Conservation (phyloP, 116 monocot species). For the Zostera marina region DNA sequence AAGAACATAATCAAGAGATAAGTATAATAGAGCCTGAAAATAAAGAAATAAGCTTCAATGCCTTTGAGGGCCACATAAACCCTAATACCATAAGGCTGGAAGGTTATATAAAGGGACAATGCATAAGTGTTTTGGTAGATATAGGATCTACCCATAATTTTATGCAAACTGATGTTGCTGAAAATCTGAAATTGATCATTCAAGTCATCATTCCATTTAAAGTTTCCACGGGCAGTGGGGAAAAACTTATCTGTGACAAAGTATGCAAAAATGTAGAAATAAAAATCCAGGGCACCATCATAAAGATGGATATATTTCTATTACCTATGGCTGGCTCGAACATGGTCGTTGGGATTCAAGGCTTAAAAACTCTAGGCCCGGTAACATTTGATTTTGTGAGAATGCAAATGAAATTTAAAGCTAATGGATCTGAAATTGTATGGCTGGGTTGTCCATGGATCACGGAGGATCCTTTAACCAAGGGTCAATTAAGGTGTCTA, state of each 20-base stretch:
- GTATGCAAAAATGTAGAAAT: no score
- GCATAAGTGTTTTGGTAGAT: not conserved
- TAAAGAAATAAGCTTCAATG: no score
- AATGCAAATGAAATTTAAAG: not conserved
- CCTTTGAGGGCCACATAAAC: no score
- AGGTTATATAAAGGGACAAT: no score
- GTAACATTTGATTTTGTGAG: no score
- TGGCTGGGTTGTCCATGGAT: no score
- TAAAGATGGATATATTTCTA: not conserved
- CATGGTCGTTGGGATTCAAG: not conserved
- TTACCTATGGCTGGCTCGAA: not conserved
- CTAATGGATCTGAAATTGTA: not conserved
- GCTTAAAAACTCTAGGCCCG: not conserved
- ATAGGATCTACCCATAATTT: not conserved
- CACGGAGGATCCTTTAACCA: no score
- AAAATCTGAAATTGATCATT: not conserved
- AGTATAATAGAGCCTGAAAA: no score
- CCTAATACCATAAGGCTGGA: no score
- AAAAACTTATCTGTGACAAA: not conserved
- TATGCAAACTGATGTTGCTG: not conserved
- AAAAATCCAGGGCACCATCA: no score
- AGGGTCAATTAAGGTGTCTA: no score
- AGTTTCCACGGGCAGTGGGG: not conserved
- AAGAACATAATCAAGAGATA: no score
- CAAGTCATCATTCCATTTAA: not conserved